Evolutionary conservation across 768 basidiomycete species (phyloP).

Genomic region (Arthromyces matolae): DNA sequence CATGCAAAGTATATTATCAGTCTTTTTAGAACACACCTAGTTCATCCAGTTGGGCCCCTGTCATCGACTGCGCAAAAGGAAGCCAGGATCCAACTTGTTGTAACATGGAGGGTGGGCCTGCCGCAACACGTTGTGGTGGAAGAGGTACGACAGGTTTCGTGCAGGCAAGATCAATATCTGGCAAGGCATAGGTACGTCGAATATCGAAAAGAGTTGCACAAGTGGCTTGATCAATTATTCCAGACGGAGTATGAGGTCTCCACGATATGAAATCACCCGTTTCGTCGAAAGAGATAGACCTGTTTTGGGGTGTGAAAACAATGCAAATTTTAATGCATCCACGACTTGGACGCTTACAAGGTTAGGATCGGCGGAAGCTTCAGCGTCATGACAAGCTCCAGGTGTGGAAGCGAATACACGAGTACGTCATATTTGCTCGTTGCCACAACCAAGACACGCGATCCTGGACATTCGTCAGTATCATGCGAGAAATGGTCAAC

Average conservation of each 20-base stretch:
- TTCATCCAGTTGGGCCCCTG: conserved; percentile 58
- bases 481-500: neutral
- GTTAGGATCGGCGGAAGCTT: conserved; percentile 30
- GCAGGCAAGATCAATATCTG: conserved; percentile 48
- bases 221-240: conserved; percentile 32
- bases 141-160: conserved; percentile 43
- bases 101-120: conserved; percentile 53
- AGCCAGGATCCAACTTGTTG: conserved; percentile 46
- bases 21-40: conserved; percentile 40
- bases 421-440: conserved; percentile 47
- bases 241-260: conserved; percentile 30
- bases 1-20: neutral
- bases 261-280: conserved; percentile 53
- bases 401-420: conserved; percentile 60
- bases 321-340: neutral
- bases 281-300: conserved; percentile 20
- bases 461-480: conserved; percentile 29
- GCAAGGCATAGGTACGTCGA: conserved; percentile 45
- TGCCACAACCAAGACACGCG: conserved; percentile 53
- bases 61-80: conserved; percentile 43
- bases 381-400: conserved; percentile 52
- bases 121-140: conserved; percentile 58
- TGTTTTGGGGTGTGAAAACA: neutral
- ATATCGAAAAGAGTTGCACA: conserved; percentile 61
- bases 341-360: conserved; percentile 27